Percentiles rank a stretch among this genome's conserved stretches.
phyloP scores from a whole-genome alignment of 2,329 filamentous ascomycete genomes.

The Westerdykella ornata region DNA sequence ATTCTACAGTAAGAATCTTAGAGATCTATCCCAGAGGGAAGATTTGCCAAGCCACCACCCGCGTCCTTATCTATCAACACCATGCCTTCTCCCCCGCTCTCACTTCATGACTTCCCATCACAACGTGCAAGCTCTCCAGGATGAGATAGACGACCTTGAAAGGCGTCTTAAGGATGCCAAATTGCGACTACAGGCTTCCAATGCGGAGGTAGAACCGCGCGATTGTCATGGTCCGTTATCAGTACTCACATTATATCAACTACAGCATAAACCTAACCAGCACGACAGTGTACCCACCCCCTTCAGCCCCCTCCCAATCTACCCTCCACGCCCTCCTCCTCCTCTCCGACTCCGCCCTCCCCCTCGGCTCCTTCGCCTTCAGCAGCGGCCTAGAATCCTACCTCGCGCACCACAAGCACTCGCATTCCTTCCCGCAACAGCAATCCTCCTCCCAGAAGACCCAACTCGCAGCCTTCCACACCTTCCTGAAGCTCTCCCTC shows the following conservation, averaged over 20 bases:
- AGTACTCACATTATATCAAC: not conserved
- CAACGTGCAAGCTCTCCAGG: slow-evolving; percentile 25
- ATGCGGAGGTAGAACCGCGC: not conserved
- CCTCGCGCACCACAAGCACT: slow-evolving; percentile 57
- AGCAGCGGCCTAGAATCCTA: slow-evolving; percentile 77
- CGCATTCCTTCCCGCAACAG: slow-evolving; percentile 21
- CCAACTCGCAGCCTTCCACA: slow-evolving; percentile 47
- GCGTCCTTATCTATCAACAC: not conserved
- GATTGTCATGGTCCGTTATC: slow-evolving; percentile 8
- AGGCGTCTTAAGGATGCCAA: slow-evolving; percentile 43
- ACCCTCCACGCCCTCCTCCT: slow-evolving; percentile 64
- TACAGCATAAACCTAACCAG: not conserved
- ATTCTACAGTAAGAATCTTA: not conserved
- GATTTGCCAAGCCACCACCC: slow-evolving; percentile 18
- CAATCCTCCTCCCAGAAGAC: slow-evolving; percentile 17
- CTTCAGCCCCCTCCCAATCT: slow-evolving; percentile 2
- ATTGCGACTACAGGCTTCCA: slow-evolving; percentile 34
- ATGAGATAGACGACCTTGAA: slow-evolving; percentile 57
- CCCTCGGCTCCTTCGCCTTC: slow-evolving; percentile 81
- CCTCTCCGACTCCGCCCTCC: slow-evolving; percentile 73
- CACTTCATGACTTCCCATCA: slow-evolving; percentile 22
- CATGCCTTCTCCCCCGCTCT: slow-evolving; percentile 9
- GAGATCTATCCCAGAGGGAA: slow-evolving; percentile 2
- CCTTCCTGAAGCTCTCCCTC: slow-evolving; percentile 65
- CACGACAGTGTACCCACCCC: slow-evolving; percentile 6